Conservation (phyloP, 2,329 filamentous ascomycete species). For the Salinomyces thailandicus region DNA sequence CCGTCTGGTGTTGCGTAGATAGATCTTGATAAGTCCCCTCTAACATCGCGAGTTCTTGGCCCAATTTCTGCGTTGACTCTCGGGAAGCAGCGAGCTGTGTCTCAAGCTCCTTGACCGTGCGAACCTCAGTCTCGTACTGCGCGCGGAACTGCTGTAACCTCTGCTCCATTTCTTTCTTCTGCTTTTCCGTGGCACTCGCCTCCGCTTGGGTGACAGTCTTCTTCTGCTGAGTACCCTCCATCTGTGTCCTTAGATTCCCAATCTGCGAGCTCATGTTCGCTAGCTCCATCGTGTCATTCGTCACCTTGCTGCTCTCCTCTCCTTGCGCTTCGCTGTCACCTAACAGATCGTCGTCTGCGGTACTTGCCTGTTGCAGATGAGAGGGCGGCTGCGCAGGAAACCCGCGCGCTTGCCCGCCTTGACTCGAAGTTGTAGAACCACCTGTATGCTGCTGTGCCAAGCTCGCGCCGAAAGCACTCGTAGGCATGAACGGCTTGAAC, state of each 20-base stretch:
- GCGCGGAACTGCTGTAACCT: conserved; percentile 75
- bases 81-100: conserved; percentile 67
- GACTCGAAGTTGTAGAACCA: conserved; percentile 34
- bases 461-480: conserved; percentile 81
- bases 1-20: conserved; percentile 69
- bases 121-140: conserved; percentile 88
- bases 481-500: conserved; percentile 88
- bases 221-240: conserved; percentile 83
- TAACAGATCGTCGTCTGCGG: conserved; percentile 70
- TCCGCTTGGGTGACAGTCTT: conserved; percentile 70
- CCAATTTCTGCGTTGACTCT: conserved; percentile 72
- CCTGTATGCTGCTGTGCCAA: conserved; percentile 70
- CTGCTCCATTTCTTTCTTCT: conserved; percentile 89
- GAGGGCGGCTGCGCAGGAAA: conserved; percentile 11
- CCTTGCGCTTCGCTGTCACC: conserved; percentile 65
- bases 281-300: conserved; percentile 79
- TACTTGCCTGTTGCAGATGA: conserved; percentile 26
- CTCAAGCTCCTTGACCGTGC: conserved; percentile 73
- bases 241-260: conserved; percentile 79
- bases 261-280: conserved; percentile 96
- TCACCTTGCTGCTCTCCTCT: conserved; percentile 78
- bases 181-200: conserved; percentile 65
- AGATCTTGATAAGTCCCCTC: conserved; percentile 74
- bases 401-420: conserved; percentile 17
- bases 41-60: conserved; percentile 71